Base-by-base conservation (phyloP, 148 eudicot species). In the Dianthus caryophyllus region DNA sequence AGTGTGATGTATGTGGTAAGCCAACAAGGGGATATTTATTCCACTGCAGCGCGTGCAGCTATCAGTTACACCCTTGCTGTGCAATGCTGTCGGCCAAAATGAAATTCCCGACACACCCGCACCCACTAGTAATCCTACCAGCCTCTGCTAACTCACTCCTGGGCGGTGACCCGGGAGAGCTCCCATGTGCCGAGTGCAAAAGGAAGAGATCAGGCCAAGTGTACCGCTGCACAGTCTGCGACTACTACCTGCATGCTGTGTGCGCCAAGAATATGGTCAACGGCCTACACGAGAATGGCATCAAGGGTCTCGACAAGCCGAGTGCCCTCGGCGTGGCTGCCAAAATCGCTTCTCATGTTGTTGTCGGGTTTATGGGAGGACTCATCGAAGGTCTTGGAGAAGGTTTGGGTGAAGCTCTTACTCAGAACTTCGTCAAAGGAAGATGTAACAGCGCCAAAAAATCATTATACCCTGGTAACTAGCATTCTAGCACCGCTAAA, bases 31-130 rank as follows among this genome's bases (percentile, higher is more conserved):
- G 98, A 7, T 87, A 80, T 59, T 53, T 77, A 11, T 89, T 78
- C 82, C 78, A 82, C 62, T 93, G 98, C 84, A 76, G 79, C 21
- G 86, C 83, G 0, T 93, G 96, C 67, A 88, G 77, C 76, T 93
- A 85, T 77, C 91, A 89, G 68, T 74, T 93, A 77, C 98, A 89
- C 70, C 98, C 98, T 0, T 79, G 87, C 56, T 93, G 98, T 44
- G 89, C 98, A 13, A 78, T 87, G 91, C 87, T 93, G 2, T 87
- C 98, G 25, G 49, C 80, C 21, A 84, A 80, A 70, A 79, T 84
- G 76, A 77, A 73, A 2, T 83, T 84, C 17, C 66, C 88, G 3
- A 41, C 29, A 24, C 98, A 92, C 72, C 88, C 83, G 22, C 98
- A 92, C 72, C 26, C 82, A 16, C 60, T 92, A 22, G 73, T 79